Conservation (phyloP, 2,329 filamentous ascomycete genomes). For the Zymoseptoria passerinii region DNA sequence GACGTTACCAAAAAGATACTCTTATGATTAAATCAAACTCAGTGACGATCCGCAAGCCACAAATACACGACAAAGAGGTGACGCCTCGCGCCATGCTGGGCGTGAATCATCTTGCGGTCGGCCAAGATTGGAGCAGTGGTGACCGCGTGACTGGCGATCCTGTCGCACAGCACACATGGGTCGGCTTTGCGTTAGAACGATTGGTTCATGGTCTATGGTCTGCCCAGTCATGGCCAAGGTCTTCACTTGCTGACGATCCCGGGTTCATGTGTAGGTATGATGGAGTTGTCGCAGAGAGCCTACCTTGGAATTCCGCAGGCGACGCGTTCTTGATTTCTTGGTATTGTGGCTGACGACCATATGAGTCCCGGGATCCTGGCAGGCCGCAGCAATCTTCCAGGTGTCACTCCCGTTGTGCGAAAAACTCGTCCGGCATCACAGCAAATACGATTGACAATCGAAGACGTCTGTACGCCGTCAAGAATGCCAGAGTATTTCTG, state of each 20-base stretch:
- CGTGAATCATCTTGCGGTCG: not conserved
- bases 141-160: not conserved
- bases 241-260: not conserved
- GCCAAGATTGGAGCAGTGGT: not conserved
- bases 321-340: not conserved
- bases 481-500: not conserved
- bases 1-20: not conserved
- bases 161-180: not conserved
- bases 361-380: not conserved
- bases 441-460: not conserved
- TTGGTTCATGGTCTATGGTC: not conserved
- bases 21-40: not conserved
- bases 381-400: not conserved
- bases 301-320: not conserved
- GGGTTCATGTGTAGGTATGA: not conserved
- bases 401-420: not conserved
- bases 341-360: not conserved
- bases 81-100: not conserved
- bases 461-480: not conserved
- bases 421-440: not conserved
- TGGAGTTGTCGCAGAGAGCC: not conserved
- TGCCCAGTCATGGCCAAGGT: not conserved
- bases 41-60: not conserved
- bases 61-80: not conserved
- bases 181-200: not conserved